phyloP scores from a whole-genome alignment of 768 basidiomycete genomes.

The Chalciporus pseudorubinellus region DNA sequence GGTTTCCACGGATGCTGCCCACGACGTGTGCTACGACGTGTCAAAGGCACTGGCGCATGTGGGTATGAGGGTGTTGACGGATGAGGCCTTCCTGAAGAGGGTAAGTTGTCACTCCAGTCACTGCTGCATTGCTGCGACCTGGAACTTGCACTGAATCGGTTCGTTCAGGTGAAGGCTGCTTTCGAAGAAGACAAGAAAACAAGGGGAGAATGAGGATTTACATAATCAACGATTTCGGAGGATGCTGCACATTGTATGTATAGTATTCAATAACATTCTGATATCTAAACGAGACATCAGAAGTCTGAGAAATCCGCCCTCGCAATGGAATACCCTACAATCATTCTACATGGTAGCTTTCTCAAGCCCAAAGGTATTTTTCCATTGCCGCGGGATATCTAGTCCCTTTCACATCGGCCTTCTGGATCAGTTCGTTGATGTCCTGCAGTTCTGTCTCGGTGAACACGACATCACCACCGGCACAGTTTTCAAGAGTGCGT shows the following conservation, averaged over 20 bases:
- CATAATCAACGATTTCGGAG: no score
- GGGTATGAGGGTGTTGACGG: conserved; percentile 64
- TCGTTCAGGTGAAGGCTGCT: conserved; percentile 41
- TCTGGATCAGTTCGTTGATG: conserved; percentile 37
- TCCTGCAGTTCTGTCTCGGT: conserved; percentile 37
- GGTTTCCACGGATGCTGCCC: conserved; percentile 58
- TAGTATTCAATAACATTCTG: no score
- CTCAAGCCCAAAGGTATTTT: conserved; percentile 55
- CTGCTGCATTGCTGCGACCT: neutral
- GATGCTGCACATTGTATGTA: no score
- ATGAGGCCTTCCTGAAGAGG: conserved; percentile 57
- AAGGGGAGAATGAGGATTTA: conserved; percentile 4
- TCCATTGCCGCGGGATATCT: no score
- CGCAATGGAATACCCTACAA: neutral
- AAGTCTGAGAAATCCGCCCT: no score
- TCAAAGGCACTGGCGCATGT: conserved; percentile 70
- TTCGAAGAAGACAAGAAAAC: conserved; percentile 43
- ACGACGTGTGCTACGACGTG: conserved; percentile 60
- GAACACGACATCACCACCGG: conserved; percentile 40
- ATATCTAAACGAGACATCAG: no score
- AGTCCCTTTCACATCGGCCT: conserved; percentile 36
- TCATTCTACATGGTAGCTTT: conserved; percentile 41
- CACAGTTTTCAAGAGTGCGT: conserved; percentile 44
- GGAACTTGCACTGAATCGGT: neutral
- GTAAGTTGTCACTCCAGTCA: conserved; percentile 32